phyloP scores from a whole-genome alignment of 805 yeast genomes.

The Lipomyces sp. region DNA sequence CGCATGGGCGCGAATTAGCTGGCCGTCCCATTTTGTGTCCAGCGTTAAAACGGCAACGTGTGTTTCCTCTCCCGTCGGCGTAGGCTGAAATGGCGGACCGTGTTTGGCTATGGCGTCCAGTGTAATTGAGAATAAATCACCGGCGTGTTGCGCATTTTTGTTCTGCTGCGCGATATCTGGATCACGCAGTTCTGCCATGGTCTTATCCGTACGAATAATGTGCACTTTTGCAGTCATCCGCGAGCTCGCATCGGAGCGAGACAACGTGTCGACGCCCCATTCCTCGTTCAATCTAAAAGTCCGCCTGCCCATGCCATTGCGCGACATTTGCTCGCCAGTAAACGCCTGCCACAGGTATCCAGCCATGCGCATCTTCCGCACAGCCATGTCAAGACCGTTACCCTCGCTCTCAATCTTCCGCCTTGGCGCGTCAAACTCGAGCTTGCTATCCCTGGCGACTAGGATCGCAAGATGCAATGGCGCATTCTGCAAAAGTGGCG shows the following conservation, averaged over 20 bases:
- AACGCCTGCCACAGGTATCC: slow-evolving; percentile 88
- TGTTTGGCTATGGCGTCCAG: slow-evolving; percentile 60
- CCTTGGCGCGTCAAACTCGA: slow-evolving; percentile 52
- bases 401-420: slow-evolving; percentile 51
- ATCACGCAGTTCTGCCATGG: slow-evolving; percentile 66
- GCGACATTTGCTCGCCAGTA: slow-evolving; percentile 84
- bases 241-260: slow-evolving; percentile 43
- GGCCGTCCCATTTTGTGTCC: slow-evolving; percentile 80
- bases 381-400: slow-evolving; percentile 65
- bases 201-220: slow-evolving; percentile 60
- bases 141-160: slow-evolving; percentile 62
- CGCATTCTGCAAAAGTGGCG: slow-evolving; percentile 59
- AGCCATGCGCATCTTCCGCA: slow-evolving; percentile 71
- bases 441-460: slow-evolving; percentile 71
- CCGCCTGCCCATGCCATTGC: slow-evolving; percentile 73
- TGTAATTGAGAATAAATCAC: slow-evolving; percentile 77
- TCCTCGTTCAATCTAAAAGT: slow-evolving; percentile 74
- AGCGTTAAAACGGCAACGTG: slow-evolving; percentile 83
- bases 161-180: slow-evolving; percentile 87
- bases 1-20: slow-evolving; percentile 78
- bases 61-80: slow-evolving; percentile 42
- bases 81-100: slow-evolving; percentile 52
- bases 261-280: slow-evolving; percentile 51
- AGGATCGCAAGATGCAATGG: slow-evolving; percentile 80
- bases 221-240: slow-evolving; percentile 75